phyloP scores from a whole-genome alignment of 345 rosid species.

The Arabidopsis arenosa region DNA sequence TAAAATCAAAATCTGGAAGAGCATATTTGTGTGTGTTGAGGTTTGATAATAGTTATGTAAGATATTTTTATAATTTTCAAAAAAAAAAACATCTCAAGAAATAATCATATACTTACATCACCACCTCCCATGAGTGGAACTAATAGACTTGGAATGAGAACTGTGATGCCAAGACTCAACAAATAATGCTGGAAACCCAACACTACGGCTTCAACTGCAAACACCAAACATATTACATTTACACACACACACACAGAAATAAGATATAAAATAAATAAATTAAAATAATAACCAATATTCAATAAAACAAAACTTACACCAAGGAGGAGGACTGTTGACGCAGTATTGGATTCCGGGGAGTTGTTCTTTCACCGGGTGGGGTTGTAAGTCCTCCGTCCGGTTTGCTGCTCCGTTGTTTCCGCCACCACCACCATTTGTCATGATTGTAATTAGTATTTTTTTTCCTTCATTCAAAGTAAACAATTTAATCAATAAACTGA shows the following conservation, averaged over 20 bases:
- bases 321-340: slow-evolving; percentile 78
- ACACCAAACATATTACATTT: not conserved
- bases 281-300: not conserved
- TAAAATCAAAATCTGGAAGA: not conserved
- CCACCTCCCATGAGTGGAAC: slow-evolving; percentile 86
- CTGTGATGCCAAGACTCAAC: slow-evolving; percentile 64
- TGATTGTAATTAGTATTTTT: not conserved
- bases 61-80: not conserved
- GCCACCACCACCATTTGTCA: slow-evolving; percentile 43
- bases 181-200: slow-evolving; percentile 73
- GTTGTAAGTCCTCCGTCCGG: slow-evolving; percentile 52
- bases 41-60: not conserved
- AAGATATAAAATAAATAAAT: not conserved
- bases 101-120: slow-evolving; percentile 50
- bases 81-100: not conserved
- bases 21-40: not conserved
- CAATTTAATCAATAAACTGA: not conserved
- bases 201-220: slow-evolving; percentile 64
- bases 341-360: slow-evolving; percentile 69
- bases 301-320: slow-evolving; percentile 50
- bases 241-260: not conserved
- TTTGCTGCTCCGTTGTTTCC: slow-evolving; percentile 42
- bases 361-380: slow-evolving; percentile 70
- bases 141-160: slow-evolving; percentile 64
- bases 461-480: not conserved